Conservation (phyloP, 2,329 filamentous ascomycete genomes). For the Penicillium sp. region DNA sequence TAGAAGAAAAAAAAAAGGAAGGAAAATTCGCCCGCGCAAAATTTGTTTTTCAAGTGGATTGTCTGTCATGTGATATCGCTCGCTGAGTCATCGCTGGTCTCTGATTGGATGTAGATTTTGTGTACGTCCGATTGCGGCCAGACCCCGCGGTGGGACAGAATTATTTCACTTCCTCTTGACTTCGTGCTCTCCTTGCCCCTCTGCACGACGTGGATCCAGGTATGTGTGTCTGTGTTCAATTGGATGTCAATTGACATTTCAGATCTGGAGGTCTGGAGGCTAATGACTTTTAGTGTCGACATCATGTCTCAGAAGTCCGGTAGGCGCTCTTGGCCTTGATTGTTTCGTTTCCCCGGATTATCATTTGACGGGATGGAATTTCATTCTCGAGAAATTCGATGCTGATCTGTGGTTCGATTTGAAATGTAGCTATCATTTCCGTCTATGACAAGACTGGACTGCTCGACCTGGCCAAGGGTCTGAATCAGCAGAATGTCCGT, state of each 20-base stretch:
- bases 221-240: constrained; percentile 7
- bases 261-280: constrained; percentile 2
- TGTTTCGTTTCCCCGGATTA: constrained; percentile 16
- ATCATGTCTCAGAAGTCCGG: constrained; percentile 41
- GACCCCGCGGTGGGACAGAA: constrained; percentile 24
- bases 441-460: constrained; percentile 98
- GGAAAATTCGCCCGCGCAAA: constrained; percentile 16
- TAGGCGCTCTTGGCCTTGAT: constrained; percentile 23
- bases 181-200: constrained; percentile 12
- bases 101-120: constrained; percentile 2
- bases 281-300: constrained; percentile 19
- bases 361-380: constrained; percentile 10
- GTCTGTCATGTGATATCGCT: background rate
- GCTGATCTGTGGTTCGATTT: constrained; percentile 9
- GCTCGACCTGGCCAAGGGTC: constrained; percentile 83
- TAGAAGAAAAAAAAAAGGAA: constrained; percentile 34
- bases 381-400: background rate
- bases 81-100: background rate
- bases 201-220: constrained; percentile 20
- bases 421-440: constrained; percentile 70
- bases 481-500: constrained; percentile 81
- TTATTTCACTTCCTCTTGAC: constrained; percentile 16
- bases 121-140: constrained; percentile 20
- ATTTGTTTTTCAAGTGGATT: constrained; percentile 13
- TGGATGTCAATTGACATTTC: constrained; percentile 3